phyloP scores from a whole-genome alignment of 176 grass and related monocot genomes.

The Oryza brachyantha region DNA sequence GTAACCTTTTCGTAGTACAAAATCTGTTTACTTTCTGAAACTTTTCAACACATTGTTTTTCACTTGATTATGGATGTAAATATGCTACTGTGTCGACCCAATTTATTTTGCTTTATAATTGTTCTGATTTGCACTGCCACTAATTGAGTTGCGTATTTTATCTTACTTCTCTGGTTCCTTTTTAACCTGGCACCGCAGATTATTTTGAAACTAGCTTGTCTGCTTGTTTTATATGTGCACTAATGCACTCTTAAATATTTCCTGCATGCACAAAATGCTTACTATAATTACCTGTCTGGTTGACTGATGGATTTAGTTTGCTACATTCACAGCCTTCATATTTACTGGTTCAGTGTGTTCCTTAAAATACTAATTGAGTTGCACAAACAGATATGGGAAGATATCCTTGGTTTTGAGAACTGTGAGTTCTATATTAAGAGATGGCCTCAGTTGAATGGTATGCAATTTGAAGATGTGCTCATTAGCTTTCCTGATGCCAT shows the following conservation, averaged over 20 bases:
- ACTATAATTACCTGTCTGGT: not conserved
- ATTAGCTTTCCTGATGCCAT: constrained; percentile 82
- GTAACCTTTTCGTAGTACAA: not conserved
- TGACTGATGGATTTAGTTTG: not conserved
- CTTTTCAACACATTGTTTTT: not conserved
- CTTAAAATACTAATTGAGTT: constrained; percentile 24
- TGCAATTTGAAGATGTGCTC: constrained; percentile 74
- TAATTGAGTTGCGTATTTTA: not conserved
- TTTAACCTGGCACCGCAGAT: not conserved
- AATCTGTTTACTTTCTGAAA: not conserved
- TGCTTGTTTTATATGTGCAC: not conserved
- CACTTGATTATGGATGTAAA: not conserved
- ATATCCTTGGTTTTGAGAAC: constrained; percentile 84
- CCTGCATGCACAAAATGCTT: not conserved
- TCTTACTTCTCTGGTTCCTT: not conserved
- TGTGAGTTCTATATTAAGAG: constrained; percentile 87
- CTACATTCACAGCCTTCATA: constrained; percentile 10
- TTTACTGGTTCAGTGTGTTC: not conserved
- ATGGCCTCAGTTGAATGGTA: constrained; percentile 68
- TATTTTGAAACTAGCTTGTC: constrained; percentile 10
- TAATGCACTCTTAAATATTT: not conserved
- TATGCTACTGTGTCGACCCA: not conserved
- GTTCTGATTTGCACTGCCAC: not conserved
- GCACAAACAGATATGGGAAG: constrained; percentile 67
- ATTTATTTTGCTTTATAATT: constrained; percentile 2